Percentiles rank a stretch among this genome's conserved stretches.
phyloP scores from a whole-genome alignment of 164 flowering plant species.

The Tetrastigma voinierianum region DNA sequence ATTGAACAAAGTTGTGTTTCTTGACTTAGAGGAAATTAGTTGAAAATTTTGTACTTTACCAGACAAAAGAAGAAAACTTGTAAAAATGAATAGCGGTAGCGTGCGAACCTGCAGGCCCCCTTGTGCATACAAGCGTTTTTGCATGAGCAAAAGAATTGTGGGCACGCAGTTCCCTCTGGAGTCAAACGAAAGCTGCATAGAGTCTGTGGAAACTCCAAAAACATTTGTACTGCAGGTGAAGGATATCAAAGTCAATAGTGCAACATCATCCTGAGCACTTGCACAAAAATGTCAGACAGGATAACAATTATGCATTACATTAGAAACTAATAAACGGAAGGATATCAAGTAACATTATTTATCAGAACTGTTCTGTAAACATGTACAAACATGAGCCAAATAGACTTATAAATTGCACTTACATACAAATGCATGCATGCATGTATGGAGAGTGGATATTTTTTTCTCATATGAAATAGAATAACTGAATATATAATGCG shows the following conservation, averaged over 20 bases:
- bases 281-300: neutral
- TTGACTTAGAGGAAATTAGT: neutral
- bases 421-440: too few relatives aligned
- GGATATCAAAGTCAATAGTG: neutral
- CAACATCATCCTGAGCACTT: neutral
- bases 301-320: too few relatives aligned
- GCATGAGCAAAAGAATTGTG: constrained; percentile 77
- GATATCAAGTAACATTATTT: too few relatives aligned
- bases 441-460: too few relatives aligned
- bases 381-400: too few relatives aligned
- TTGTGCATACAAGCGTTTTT: constrained; percentile 60
- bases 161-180: constrained; percentile 87
- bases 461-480: too few relatives aligned
- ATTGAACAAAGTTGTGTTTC: too few relatives aligned
- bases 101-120: constrained; percentile 86
- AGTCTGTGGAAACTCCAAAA: constrained; percentile 91
- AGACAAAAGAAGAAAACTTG: neutral
- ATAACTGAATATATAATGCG: too few relatives aligned
- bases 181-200: constrained; percentile 94
- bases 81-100: neutral
- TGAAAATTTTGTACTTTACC: neutral
- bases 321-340: too few relatives aligned
- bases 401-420: too few relatives aligned
- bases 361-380: too few relatives aligned
- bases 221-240: constrained; percentile 62